Evolutionary conservation across 208 protist species (phyloP).

Genomic region (Wallacemonas sp.): DNA sequence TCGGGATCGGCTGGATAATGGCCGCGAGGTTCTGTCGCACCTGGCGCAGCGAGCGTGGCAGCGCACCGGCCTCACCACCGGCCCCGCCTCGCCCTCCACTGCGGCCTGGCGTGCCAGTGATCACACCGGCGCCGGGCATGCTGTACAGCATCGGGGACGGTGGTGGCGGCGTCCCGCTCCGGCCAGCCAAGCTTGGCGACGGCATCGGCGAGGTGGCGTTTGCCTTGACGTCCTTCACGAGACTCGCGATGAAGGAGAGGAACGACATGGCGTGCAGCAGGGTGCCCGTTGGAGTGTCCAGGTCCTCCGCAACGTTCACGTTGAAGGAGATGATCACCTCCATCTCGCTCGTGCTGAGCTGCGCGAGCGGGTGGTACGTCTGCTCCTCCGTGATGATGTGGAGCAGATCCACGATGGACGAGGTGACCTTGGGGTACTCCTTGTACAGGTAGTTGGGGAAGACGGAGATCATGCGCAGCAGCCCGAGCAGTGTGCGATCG

Average conservation of each 20-base stretch:
- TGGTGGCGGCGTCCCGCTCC: conserved; percentile 26
- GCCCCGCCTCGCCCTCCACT: conserved; percentile 22
- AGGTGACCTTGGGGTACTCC: conserved; percentile 64
- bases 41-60: conserved; percentile 28
- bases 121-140: conserved; percentile 25
- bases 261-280: conserved; percentile 73
- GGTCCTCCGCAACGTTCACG: conserved; percentile 66
- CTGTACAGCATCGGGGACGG: conserved; percentile 51
- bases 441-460: conserved; percentile 63
- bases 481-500: conserved; percentile 64
- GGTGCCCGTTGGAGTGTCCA: conserved; percentile 49
- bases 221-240: conserved; percentile 75
- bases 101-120: conserved; percentile 38
- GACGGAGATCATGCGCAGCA: conserved; percentile 67
- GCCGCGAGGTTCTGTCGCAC: conserved; percentile 51
- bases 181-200: not conserved
- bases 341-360: conserved; percentile 58
- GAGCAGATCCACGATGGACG: conserved; percentile 60
- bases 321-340: conserved; percentile 58
- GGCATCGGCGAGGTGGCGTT: conserved; percentile 10
- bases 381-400: conserved; percentile 66
- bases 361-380: conserved; percentile 65
- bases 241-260: conserved; percentile 67
- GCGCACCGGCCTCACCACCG: conserved; percentile 12
- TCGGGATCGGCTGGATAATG: conserved; percentile 61